phyloP scores from a whole-genome alignment of 2,329 filamentous ascomycete genomes.

The Colletotrichum destructivum region DNA sequence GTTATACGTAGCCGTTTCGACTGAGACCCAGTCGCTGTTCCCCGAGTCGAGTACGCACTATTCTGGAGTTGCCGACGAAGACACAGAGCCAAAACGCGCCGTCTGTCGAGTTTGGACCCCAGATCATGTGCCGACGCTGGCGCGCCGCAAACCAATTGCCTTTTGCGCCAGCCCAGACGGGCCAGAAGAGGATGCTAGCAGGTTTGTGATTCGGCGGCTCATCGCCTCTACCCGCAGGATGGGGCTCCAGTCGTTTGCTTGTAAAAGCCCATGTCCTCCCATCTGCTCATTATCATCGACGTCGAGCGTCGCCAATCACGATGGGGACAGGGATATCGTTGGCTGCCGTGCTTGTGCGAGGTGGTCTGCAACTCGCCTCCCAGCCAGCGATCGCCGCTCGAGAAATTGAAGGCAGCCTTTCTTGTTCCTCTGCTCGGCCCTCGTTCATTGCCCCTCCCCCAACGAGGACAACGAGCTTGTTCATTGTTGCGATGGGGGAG shows the following conservation, averaged over 20 bases:
- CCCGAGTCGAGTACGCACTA: constrained; percentile 15
- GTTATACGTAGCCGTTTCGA: constrained; percentile 10
- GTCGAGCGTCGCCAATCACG: constrained; percentile 33
- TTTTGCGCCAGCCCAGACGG: not conserved
- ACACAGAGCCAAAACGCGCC: constrained; percentile 6
- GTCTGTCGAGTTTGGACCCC: constrained; percentile 4
- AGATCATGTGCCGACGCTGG: not conserved
- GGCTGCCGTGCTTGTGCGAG: constrained; percentile 14
- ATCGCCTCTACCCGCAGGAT: constrained; percentile 13
- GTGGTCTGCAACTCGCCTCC: constrained; percentile 31
- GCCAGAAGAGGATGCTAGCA: constrained; percentile 3
- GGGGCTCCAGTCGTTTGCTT: constrained; percentile 10
- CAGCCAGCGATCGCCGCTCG: constrained; percentile 25
- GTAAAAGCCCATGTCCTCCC: constrained; percentile 31
- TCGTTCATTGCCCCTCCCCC: not conserved
- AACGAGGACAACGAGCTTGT: constrained; percentile 5
- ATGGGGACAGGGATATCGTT: constrained; percentile 29
- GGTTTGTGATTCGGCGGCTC: constrained; percentile 14
- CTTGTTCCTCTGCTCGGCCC: constrained; percentile 15
- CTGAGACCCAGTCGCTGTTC: constrained; percentile 5
- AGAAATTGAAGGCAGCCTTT: constrained; percentile 33
- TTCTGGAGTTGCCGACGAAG: constrained; percentile 1
- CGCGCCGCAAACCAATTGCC: constrained; percentile 6
- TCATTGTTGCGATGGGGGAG: constrained; percentile 6
- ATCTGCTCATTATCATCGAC: constrained; percentile 38